These are phyloP conservation scores for Xylariales sp. DNA, from an alignment of 2,329 filamentous ascomycete genomes.

Conservation along the genomic window DNA sequence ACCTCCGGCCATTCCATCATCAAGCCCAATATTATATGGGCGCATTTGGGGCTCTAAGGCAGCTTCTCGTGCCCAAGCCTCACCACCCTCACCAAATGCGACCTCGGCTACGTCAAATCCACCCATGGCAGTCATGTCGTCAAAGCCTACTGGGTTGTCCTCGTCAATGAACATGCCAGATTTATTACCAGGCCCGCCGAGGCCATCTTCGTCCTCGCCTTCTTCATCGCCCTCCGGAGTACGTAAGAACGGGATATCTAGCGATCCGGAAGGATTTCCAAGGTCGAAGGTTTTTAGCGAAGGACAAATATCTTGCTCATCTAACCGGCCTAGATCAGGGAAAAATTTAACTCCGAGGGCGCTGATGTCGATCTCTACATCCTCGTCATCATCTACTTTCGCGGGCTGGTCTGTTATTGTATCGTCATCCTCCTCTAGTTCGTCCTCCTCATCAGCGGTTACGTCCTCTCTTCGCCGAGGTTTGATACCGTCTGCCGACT, in stretches of 20 bases:
- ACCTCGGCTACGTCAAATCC: constrained; percentile 76
- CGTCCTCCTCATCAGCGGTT: constrained; percentile 53
- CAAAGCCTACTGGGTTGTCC: constrained; percentile 84
- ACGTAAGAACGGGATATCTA: constrained; percentile 93
- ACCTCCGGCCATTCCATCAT: constrained; percentile 64
- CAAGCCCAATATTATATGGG: constrained; percentile 73
- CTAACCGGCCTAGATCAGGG: constrained; percentile 79
- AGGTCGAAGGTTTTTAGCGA: constrained; percentile 95
- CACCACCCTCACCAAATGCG: constrained; percentile 94
- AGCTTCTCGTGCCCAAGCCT: constrained; percentile 93
- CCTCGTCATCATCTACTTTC: constrained; percentile 61
- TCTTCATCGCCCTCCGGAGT: constrained; percentile 84
- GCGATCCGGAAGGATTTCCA: constrained; percentile 83
- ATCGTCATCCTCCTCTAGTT: constrained; percentile 53
- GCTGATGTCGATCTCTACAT: constrained; percentile 82
- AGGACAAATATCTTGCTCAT: constrained; percentile 91
- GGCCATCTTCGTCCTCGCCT: constrained; percentile 67
- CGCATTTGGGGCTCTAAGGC: constrained; percentile 88
- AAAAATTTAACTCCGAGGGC: constrained; percentile 85
- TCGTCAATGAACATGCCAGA: constrained; percentile 89
- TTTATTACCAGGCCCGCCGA: constrained; percentile 69
- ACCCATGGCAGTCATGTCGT: constrained; percentile 78
- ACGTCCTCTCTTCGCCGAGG: constrained; percentile 52
- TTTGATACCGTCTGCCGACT: constrained; percentile 55
- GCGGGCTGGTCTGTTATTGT: constrained; percentile 57